Conservation (phyloP, 1,284 basidiomycete genomes). For the Papiliotrema nemorosa region DNA sequence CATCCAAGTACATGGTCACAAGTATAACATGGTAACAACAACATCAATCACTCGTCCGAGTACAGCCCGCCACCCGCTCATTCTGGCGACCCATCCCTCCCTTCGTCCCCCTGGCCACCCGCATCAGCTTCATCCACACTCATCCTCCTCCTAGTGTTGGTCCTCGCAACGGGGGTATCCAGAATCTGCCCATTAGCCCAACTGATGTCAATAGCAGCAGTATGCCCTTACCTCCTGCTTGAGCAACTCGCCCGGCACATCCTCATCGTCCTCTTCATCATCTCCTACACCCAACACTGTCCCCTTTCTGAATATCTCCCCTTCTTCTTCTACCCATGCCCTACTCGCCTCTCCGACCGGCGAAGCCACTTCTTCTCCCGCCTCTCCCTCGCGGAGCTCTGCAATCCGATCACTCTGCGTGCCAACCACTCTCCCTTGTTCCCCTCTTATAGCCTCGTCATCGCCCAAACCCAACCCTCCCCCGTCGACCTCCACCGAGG, state of each 20-base stretch:
- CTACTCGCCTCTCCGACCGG: slow-evolving; percentile 53
- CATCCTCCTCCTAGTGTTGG: neutral
- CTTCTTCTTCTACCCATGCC: slow-evolving; percentile 80
- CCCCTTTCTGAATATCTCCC: slow-evolving; percentile 88
- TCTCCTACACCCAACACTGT: slow-evolving; percentile 74
- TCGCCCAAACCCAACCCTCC: neutral
- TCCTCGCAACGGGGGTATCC: neutral
- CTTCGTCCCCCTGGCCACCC: neutral
- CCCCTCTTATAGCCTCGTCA: neutral
- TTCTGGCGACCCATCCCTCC: neutral
- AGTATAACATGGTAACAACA: too few species aligned
- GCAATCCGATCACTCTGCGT: neutral
- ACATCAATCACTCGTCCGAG: neutral
- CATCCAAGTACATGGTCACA: too few species aligned
- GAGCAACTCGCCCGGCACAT: slow-evolving; percentile 64
- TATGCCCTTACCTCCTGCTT: slow-evolving; percentile 64
- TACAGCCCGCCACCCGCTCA: neutral
- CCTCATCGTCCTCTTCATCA: slow-evolving; percentile 66
- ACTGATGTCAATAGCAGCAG: neutral
- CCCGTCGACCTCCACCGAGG: too few species aligned
- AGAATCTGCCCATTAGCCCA: neutral
- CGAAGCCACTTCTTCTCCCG: slow-evolving; percentile 6
- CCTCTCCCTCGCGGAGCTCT: slow-evolving; percentile 7
- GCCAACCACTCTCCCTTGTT: neutral
- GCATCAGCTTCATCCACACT: neutral